Conservation (phyloP, 352 stramenopile species). For the Phytophthora gonapodyides region DNA sequence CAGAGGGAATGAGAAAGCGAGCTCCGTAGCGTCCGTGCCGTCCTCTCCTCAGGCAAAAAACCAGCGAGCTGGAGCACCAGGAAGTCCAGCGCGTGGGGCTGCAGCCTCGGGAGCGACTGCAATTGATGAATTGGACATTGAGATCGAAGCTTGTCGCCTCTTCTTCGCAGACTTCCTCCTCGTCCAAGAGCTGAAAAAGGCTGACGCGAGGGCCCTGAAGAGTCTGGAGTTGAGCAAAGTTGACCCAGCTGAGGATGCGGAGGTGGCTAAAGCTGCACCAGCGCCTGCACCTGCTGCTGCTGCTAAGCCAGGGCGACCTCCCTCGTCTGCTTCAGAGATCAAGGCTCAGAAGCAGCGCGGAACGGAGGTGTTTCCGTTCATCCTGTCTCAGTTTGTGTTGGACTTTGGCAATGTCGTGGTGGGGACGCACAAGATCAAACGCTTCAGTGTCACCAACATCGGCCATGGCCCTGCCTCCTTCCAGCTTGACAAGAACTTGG, state of each 20-base stretch:
- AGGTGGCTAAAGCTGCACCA: not conserved
- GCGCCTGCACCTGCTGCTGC: not conserved
- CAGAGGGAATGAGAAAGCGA: constrained; percentile 42
- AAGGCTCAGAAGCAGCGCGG: constrained; percentile 37
- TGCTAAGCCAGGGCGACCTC: constrained; percentile 10
- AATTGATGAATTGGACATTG: constrained; percentile 78
- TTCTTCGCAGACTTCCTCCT: constrained; percentile 89
- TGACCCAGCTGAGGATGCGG: constrained; percentile 16
- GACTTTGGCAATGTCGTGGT: constrained; percentile 96
- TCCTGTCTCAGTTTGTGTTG: constrained; percentile 90
- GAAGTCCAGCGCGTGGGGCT: constrained; percentile 28
- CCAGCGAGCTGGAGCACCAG: constrained; percentile 25
- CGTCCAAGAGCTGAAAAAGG: constrained; percentile 48
- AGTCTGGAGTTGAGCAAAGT: constrained; percentile 12
- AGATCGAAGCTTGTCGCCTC: constrained; percentile 84
- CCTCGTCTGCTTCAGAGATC: constrained; percentile 10
- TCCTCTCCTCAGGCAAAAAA: constrained; percentile 29
- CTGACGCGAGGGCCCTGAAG: constrained; percentile 23
- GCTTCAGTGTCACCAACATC: constrained; percentile 94
- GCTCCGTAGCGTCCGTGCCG: constrained; percentile 34
- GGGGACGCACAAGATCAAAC: constrained; percentile 91
- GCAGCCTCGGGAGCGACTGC: constrained; percentile 16
- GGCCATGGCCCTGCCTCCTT: constrained; percentile 86
- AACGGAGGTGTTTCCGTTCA: constrained; percentile 64
- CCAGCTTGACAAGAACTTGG: constrained; percentile 92